Evolutionary conservation across 2,329 filamentous ascomycete species (phyloP), one percentile per base, ranked within the genome.

Genomic region (Fusarium sp.): DNA sequence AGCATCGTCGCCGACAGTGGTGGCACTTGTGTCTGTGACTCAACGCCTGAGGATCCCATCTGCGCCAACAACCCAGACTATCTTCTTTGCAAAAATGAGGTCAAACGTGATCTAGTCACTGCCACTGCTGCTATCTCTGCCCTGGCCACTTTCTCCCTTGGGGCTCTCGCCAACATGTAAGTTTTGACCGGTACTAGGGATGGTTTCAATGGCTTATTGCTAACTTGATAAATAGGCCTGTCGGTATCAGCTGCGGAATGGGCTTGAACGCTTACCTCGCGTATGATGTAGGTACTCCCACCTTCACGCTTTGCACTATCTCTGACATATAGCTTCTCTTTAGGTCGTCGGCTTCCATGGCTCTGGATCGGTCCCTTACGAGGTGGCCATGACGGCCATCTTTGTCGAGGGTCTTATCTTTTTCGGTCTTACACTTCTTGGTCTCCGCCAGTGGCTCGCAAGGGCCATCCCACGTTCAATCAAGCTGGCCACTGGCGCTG

Each of bases 331-430:
- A 4, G 9, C 24, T 26, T 26, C 24, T n/a, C n/a, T 26, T 10
- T 26, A 26, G 24, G 24, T 26, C 9, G 9, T 96, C 56, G 93
- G 93, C 5, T 88, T 83, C 73, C 89, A 94, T 75, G 93, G 93
- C 39, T 85, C 83, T 21, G 92, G 92, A 3, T 83, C 85, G 34
- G 89, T 96, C 8, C 88, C 92, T 1, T 97, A 92, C 75, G 78
- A 86, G 52, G 85, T 94, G 39, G 93, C 93, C 30, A 81, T 96
- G 38, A 96, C 93, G 6, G 93, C 93, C 52, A 93, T 96, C 68
- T 96, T 97, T 75, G 90, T 96, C 14, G 93, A 97, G 77, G 93
- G 93, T 36, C 91, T 91, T 77, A 89, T 96, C 65, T 97, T 97
- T 79, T 87, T 96, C 49, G 91, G 82, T 3, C 85, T 97, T 39